Base-by-base conservation (phyloP, 1,139 yeast species). In the Kodamaea sp. region DNA sequence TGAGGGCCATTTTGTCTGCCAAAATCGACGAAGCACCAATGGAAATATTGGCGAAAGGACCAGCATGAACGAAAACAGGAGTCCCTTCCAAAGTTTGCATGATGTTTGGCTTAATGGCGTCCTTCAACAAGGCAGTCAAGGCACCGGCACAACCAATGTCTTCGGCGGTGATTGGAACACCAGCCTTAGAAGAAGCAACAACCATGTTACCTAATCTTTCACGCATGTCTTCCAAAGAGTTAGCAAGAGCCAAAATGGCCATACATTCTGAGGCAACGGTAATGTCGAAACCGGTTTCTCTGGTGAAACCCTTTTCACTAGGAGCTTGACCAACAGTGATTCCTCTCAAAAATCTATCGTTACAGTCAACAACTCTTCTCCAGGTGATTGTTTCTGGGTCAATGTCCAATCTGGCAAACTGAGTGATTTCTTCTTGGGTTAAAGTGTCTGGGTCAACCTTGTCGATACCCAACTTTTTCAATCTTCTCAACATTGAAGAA, bases 61-160 rank as follows among this genome's bases (percentile, higher is more conserved):
- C 98, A 43, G 97, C 97, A 61, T 92, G 98, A 38, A 92, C 96
- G 55, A 92, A 83, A 32, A 92, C 98, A 27, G 98, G 98, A 23
- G 97, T 89, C 48, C 98, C 98, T 68, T 92, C 98, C 52, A 92
- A 77, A 39, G 97, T 88, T 70, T 92, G 98, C 98, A 92, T 92
- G 58, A 92, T 70, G 63, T 90, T 92, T 51, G 98, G 98, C 71
- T 92, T 90, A 60, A 92, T 85, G 31, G 98, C 97, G 61, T 92
- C 98, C 71, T 89, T 90, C 73, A 92, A 78, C 54, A 92, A 70
- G 8, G 97, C 98, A 46, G 97, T 85, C 61, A 92, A 74, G 20
- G 98, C 97, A 60, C 98, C 98, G 34, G 96, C 97, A 63, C 92
- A 84, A 34, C 98, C 97, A 52, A 92, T 78, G 58, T 92, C 98